Conservation (phyloP, 2,329 filamentous ascomycete genomes). For the Leptographium galeiforme region DNA sequence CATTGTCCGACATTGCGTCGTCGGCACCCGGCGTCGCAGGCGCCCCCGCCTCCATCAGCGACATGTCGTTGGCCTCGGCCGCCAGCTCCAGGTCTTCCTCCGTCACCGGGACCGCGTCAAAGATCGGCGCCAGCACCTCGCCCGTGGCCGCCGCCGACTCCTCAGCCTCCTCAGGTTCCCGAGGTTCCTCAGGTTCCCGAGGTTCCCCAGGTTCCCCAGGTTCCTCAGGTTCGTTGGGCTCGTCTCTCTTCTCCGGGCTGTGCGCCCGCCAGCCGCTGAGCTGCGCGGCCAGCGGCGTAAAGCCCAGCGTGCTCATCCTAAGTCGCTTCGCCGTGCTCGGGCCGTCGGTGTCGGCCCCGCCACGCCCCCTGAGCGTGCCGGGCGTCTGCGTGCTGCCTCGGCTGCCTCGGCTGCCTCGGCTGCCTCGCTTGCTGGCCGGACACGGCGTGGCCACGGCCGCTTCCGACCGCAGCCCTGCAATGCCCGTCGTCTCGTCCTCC, state of each 20-base stretch:
- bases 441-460: slow-evolving; percentile 28
- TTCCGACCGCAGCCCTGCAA: neutral
- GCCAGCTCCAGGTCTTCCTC: slow-evolving; percentile 45
- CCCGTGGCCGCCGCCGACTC: slow-evolving; percentile 15
- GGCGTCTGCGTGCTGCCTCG: slow-evolving; percentile 9
- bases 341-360: slow-evolving; percentile 9
- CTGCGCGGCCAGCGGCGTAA: slow-evolving; percentile 50
- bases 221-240: slow-evolving; percentile 15
- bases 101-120: slow-evolving; percentile 33
- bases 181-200: neutral
- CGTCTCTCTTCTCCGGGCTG: slow-evolving; percentile 32
- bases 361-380: neutral
- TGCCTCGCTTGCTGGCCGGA: slow-evolving; percentile 12
- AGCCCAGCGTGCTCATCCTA: slow-evolving; percentile 29
- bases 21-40: slow-evolving; percentile 22
- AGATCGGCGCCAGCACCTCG: slow-evolving; percentile 20
- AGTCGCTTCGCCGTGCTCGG: slow-evolving; percentile 17
- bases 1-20: slow-evolving; percentile 43
- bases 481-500: slow-evolving; percentile 25
- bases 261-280: slow-evolving; percentile 49
- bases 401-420: too few relatives aligned
- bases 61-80: slow-evolving; percentile 47
- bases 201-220: slow-evolving; percentile 2
- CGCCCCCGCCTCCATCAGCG: slow-evolving; percentile 31
- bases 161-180: neutral